Conservation (phyloP, 2,329 filamentous ascomycete species). For the Xylaria sp. region DNA sequence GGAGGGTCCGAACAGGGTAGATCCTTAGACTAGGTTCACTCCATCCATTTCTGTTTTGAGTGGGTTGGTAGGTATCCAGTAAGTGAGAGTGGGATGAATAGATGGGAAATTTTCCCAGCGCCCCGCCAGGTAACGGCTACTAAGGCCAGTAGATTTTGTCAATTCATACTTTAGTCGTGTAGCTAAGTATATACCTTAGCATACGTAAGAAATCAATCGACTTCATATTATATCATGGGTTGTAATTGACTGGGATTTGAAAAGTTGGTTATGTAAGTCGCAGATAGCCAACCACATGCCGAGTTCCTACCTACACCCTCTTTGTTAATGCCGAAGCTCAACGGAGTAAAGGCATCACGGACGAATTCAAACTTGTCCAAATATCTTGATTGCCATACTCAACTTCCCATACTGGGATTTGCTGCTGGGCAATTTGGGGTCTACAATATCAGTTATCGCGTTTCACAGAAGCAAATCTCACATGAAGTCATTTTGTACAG, state of each 20-base stretch:
- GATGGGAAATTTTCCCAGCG: not conserved
- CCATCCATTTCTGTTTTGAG: not conserved
- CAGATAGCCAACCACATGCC: not conserved
- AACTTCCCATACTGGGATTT: no score
- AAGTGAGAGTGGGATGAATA: not conserved
- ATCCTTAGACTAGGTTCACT: not conserved
- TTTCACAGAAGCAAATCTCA: not conserved
- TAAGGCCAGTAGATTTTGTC: no score
- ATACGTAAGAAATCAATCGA: no score
- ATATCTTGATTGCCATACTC: no score
- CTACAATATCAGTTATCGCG: not conserved
- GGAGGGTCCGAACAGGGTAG: conserved; percentile 16
- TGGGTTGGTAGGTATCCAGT: not conserved
- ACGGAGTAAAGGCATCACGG: not conserved
- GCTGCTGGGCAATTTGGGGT: not conserved
- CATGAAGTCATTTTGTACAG: not conserved
- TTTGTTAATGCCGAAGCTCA: conserved; percentile 11
- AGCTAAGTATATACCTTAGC: no score
- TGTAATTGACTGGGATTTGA: conserved; percentile 2
- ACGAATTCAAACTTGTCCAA: not conserved
- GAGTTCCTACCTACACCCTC: not conserved
- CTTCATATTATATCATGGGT: not conserved
- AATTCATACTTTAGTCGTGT: no score
- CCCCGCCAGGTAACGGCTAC: not conserved
- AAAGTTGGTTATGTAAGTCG: conserved; percentile 10